Base-by-base conservation (phyloP, 371 early-diverging fungal species). In the Thermomucor indicae-seudaticae region DNA sequence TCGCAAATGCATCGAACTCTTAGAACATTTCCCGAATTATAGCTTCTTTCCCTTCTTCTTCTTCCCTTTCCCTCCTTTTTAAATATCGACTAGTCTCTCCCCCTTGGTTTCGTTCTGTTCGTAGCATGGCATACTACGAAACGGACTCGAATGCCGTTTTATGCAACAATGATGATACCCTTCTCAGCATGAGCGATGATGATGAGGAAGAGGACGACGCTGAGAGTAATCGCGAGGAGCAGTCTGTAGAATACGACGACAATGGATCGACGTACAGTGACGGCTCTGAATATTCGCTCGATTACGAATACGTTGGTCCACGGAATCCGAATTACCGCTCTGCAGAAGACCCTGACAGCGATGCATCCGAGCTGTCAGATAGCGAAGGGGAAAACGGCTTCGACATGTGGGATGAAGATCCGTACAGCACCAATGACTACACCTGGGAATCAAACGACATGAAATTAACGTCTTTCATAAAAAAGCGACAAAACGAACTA, bases 371-470 rank as follows among this genome's bases (percentile, higher is more conserved):
- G 35, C 32, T 75, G 27, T 70, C 75, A 16, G 57, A 50, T 23
- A n/a, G n/a, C n/a, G n/a, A n/a, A n/a, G 28, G 50, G 2, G 58
- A 49, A 31, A 32, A 17, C 42, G 66, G 64, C 1, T 75, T 70
- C 41, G 75, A 75, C 57, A 75, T 75, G 75, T 75, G 75, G 75
- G 75, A 75, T 38, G 75, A 75, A 49, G 75, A 75, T 43, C 71
- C 63, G 2, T 70, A 75, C 40, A 65, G 68, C 40, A 70, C 70
- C 28, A 75, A 75, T 37, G 75, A 75, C 32, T 75, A 60, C 31
- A 75, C 75, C n/a, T 75, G 75, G 75, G 57, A 75, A 42, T 66
- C 69, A 14, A 75, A 75, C 32, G 75, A 75, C 42, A 75, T 75
- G 71, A 57, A 62, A 8, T 34, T 75, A 19, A 68, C 75, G 1